Conservation (phyloP, 2,329 filamentous ascomycete species). For the Fusarium sp. region DNA sequence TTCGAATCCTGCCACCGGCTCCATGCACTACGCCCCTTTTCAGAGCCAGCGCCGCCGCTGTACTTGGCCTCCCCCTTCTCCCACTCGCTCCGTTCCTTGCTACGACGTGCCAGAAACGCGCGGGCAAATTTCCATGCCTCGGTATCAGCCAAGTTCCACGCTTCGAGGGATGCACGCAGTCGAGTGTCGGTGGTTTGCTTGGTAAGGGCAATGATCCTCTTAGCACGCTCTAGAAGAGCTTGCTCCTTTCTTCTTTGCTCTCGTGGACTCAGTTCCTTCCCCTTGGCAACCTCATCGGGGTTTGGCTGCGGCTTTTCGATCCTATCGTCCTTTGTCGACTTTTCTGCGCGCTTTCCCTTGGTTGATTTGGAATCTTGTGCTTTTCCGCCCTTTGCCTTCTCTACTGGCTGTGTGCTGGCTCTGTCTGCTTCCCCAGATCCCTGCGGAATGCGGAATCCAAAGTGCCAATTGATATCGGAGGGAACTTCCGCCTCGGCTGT, state of each 20-base stretch:
- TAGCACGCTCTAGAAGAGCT: constrained; percentile 60
- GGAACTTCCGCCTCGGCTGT: constrained; percentile 75
- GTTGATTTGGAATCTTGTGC: constrained; percentile 45
- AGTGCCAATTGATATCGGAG: constrained; percentile 85
- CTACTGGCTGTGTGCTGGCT: constrained; percentile 23
- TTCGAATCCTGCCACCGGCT: constrained; percentile 52
- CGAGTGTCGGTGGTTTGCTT: constrained; percentile 58
- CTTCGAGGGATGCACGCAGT: constrained; percentile 68
- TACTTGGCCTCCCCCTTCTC: constrained; percentile 76
- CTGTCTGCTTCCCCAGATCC: constrained; percentile 57
- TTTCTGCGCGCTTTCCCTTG: constrained; percentile 14
- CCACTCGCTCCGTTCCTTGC: constrained; percentile 75
- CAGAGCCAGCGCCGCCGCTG: constrained; percentile 69
- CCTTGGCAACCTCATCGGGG: constrained; percentile 43
- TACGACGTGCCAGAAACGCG: constrained; percentile 72
- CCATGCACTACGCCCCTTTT: constrained; percentile 54
- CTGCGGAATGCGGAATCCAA: constrained; percentile 84
- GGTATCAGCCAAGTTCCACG: constrained; percentile 78
- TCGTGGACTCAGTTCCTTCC: constrained; percentile 54
- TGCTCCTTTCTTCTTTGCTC: constrained; percentile 68
- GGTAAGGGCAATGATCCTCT: constrained; percentile 63
- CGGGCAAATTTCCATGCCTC: constrained; percentile 82
- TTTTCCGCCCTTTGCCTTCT: constrained; percentile 22
- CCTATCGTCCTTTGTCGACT: constrained; percentile 11
- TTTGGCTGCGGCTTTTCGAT: constrained; percentile 56